Percentiles rank a stretch among this genome's conserved stretches.
phyloP scores from a whole-genome alignment of 495 filamentous ascomycete genomes.

The Lindgomyces ingoldianus region DNA sequence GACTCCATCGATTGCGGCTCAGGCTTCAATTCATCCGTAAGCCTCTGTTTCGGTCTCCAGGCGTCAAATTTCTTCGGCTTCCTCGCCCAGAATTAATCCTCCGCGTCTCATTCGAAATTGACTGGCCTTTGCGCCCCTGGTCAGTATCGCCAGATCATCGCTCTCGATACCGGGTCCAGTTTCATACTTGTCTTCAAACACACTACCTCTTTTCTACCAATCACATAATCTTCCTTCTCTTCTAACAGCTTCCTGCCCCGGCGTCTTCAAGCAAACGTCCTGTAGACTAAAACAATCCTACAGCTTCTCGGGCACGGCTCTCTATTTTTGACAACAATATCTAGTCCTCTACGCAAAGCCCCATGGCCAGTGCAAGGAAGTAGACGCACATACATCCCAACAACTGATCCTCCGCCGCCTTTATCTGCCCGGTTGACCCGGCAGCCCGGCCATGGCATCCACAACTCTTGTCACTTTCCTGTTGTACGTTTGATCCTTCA shows the following conservation, averaged over 20 bases:
- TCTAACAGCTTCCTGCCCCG: conserved; percentile 4
- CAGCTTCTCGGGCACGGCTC: not conserved
- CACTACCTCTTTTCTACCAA: conserved; percentile 10
- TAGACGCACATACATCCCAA: not conserved
- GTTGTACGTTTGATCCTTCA: conserved; percentile 39
- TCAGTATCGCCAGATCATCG: conserved; percentile 8
- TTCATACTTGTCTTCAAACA: conserved; percentile 7
- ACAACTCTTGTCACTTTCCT: conserved; percentile 46
- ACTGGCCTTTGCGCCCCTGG: conserved; percentile 2
- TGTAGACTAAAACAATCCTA: conserved; percentile 1
- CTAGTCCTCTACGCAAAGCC: conserved; percentile 22
- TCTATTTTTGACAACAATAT: conserved; percentile 14
- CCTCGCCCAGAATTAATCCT: not conserved
- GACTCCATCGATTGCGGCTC: conserved; percentile 6
- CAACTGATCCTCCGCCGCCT: conserved; percentile 7
- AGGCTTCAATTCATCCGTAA: not conserved
- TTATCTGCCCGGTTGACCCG: conserved; percentile 10
- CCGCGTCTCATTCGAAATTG: not conserved
- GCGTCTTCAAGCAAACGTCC: conserved; percentile 20
- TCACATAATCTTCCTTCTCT: not conserved
- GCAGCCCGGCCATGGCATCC: conserved; percentile 35
- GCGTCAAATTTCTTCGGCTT: conserved; percentile 6
- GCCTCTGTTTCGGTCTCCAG: not conserved
- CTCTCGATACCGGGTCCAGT: not conserved
- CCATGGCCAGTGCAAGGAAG: not conserved